phyloP scores from a whole-genome alignment of 306 rosid species.

The Cicer yamashitae region DNA sequence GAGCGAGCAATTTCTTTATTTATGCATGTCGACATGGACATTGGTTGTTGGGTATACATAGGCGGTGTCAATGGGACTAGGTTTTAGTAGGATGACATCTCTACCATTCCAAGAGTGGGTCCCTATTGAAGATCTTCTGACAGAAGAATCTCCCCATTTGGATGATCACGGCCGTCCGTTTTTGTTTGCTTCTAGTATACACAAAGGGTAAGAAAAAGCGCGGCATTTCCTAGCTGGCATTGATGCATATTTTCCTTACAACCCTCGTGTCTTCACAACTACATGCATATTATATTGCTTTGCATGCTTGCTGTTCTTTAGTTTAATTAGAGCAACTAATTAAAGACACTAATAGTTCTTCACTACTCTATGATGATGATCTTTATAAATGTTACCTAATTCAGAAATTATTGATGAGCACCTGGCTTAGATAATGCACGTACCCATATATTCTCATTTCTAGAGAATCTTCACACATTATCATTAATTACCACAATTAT shows the following conservation, averaged over 20 bases:
- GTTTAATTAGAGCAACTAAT: neutral
- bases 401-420: constrained; percentile 30
- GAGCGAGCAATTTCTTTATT: neutral
- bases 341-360: neutral
- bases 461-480: constrained; percentile 18
- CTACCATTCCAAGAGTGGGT: constrained; percentile 41
- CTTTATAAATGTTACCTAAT: constrained; percentile 7
- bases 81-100: constrained; percentile 36
- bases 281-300: neutral
- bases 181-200: constrained; percentile 46
- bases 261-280: constrained; percentile 33
- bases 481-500: constrained; percentile 18
- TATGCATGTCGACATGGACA: neutral
- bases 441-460: neutral
- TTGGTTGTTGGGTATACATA: constrained; percentile 2
- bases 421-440: constrained; percentile 10
- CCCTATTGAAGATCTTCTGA: constrained; percentile 66
- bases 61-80: constrained; percentile 39
- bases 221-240: constrained; percentile 52
- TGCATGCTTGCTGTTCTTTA: constrained; percentile 1
- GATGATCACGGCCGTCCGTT: constrained; percentile 53
- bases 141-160: constrained; percentile 63
- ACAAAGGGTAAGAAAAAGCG: constrained; percentile 20
- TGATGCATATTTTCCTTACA: constrained; percentile 38
- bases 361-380: neutral